A percentile compares a stretch with the other conserved stretches of the same genome.
Evolutionary conservation across 768 basidiomycete species (phyloP).

Genomic region (Hygrophorus pudorinus): DNA sequence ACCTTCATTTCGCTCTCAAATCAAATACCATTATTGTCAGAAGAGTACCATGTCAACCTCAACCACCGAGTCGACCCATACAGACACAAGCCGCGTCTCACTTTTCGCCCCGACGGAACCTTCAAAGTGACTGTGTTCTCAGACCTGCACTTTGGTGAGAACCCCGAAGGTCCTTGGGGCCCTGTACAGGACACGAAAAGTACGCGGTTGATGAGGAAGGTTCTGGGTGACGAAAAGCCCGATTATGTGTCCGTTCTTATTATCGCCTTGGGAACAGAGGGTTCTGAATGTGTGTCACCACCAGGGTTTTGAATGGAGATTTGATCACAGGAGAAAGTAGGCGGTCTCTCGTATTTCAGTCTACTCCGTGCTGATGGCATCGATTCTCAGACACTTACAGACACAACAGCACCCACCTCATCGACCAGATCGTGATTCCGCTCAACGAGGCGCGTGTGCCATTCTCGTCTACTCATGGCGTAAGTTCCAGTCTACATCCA

Average conservation of each 20-base stretch:
- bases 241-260: conserved; percentile 50
- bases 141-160: conserved; percentile 62
- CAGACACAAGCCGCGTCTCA: conserved; percentile 33
- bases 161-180: conserved; percentile 62
- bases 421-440: conserved; percentile 54
- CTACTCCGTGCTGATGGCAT: not conserved
- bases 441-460: conserved; percentile 47
- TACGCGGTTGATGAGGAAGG: conserved; percentile 41
- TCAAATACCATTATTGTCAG: too few relatives aligned
- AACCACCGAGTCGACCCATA: conserved; percentile 22
- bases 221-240: conserved; percentile 49
- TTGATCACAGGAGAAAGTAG: conserved; percentile 63
- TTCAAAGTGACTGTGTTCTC: conserved; percentile 71
- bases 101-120: conserved; percentile 46
- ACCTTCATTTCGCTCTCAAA: too few relatives aligned
- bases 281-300: not conserved
- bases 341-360: conserved; percentile 7
- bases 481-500: conserved; percentile 20
- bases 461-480: conserved; percentile 62
- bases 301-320: conserved; percentile 55
- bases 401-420: conserved; percentile 55
- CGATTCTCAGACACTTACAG: conserved; percentile 44
- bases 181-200: conserved; percentile 60
- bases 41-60: too few relatives aligned
- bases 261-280: not conserved